Base-by-base conservation (phyloP, 2,329 filamentous ascomycete species). In the Botrytis aclada region DNA sequence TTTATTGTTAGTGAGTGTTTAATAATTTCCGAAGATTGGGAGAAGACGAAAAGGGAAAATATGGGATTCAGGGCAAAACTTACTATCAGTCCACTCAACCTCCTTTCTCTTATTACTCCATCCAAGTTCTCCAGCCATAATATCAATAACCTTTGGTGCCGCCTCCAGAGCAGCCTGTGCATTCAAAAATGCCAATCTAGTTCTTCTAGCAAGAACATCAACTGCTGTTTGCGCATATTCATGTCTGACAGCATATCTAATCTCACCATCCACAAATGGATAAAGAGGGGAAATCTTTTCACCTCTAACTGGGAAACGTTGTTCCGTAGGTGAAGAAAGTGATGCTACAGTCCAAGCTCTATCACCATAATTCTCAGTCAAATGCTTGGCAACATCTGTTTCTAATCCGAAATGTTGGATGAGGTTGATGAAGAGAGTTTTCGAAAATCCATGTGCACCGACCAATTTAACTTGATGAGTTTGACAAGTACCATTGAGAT, bases 331-430 rank as follows among this genome's bases (percentile, higher is more conserved):
- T 25, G 88, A 86, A 78, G 92, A 95, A 65, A 98, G 86, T 1
- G 93, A 89, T 14, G 93, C 94, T 34, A 98, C 94, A 25, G 92
- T 92, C 95, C 95, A 98, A 32, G 95, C 94, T 73, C 95, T 90
- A 83, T 98, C 95, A 77, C 95, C 95, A 81, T 98, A 98, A 72
- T 93, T 93, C 80, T 92, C 89, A 22, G 92, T 92, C 47, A 98
- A 87, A 83, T 98, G 94, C 84, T 94, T 93, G 62, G 95, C 95
- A 32, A 98, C 93, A 78, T 97, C 94, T 29, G 93, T 97, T 83
- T 97, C 95, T 72, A 98, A 84, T 75, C 94, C 94, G 80, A 93
- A 97, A 84, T 97, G 93, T 82, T 98, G 94, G 80, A 97, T 96
- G 51, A 98, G 85, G 82, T 95, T 95, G 86, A 98, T 97, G 84